phyloP scores from a whole-genome alignment of 495 filamentous ascomycete genomes.

The Tuber aestivum region DNA sequence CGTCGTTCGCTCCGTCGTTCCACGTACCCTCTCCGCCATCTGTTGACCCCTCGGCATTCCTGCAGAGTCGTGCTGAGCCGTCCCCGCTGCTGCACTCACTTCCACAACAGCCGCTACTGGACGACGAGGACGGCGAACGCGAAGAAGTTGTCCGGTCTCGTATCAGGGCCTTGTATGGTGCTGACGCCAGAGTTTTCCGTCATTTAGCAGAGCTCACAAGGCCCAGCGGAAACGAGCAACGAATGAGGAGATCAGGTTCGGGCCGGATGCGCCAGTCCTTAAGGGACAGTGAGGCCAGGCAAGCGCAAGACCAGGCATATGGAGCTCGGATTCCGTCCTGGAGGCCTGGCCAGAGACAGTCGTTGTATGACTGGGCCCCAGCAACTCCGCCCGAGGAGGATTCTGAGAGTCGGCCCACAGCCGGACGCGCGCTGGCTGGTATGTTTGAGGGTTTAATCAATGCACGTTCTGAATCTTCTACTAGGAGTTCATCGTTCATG shows the following conservation, averaged over 20 bases:
- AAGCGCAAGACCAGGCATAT: conserved; percentile 32
- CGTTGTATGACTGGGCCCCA: conserved; percentile 41
- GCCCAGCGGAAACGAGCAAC: conserved; percentile 17
- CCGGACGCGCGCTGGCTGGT: background rate
- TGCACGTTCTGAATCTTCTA: conserved; percentile 2
- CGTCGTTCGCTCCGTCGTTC: conserved; percentile 24
- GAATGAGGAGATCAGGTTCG: conserved; percentile 27
- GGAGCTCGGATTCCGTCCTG: conserved; percentile 37
- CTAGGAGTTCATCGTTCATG: conserved; percentile 13
- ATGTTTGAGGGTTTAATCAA: conserved; percentile 17
- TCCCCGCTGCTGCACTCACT: conserved; percentile 28
- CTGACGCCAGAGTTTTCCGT: background rate
- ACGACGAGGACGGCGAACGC: conserved; percentile 9
- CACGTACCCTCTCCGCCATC: conserved; percentile 19
- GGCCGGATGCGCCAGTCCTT: conserved; percentile 29
- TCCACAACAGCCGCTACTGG: conserved; percentile 16
- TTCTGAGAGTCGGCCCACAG: conserved; percentile 19
- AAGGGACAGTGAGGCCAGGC: conserved; percentile 29
- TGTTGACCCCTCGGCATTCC: conserved; percentile 16
- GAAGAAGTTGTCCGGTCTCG: conserved; percentile 9
- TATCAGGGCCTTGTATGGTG: conserved; percentile 23
- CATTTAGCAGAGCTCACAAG: conserved; percentile 3
- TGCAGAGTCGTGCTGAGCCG: conserved; percentile 20
- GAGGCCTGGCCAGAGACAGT: conserved; percentile 40
- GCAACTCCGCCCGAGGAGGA: conserved; percentile 31